Percentiles rank a stretch among this genome's conserved stretches.
Conservation (phyloP, 78 protist genomes). For the slime mould (Dictyostelium discoideum) region DNA sequence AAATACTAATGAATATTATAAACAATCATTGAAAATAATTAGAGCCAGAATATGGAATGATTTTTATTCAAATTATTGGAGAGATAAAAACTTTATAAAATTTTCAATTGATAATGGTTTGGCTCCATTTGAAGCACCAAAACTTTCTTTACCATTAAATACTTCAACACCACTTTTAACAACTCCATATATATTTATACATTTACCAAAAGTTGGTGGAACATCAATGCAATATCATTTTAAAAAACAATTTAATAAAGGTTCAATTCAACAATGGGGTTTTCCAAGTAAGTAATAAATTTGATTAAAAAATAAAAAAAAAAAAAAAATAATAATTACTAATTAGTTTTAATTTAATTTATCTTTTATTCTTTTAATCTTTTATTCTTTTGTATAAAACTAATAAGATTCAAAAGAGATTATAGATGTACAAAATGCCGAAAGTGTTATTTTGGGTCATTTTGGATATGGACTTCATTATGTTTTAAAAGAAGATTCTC, state of each 20-base stretch:
- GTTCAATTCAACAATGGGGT: neutral
- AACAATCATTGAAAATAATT: neutral
- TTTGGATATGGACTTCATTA: neutral
- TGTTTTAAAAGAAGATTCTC: neutral
- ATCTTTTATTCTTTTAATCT: no score
- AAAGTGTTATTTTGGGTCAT: neutral
- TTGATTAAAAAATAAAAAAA: no score
- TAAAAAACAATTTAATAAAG: neutral
- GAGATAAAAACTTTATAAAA: neutral
- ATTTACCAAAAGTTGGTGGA: constrained; percentile 2
- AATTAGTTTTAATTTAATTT: no score
- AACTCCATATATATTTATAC: neutral
- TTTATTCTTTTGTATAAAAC: neutral
- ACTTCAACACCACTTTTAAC: neutral
- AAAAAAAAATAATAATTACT: no score
- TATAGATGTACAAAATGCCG: neutral
- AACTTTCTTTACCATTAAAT: neutral
- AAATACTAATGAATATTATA: neutral
- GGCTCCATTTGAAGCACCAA: neutral
- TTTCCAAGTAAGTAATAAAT: neutral
- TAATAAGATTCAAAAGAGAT: neutral
- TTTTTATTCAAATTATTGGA: neutral
- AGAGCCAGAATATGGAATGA: neutral
- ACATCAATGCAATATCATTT: neutral
- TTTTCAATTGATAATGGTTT: neutral